phyloP scores from a whole-genome alignment of 176 grass and related monocot genomes.

The Tillandsia leiboldiana region DNA sequence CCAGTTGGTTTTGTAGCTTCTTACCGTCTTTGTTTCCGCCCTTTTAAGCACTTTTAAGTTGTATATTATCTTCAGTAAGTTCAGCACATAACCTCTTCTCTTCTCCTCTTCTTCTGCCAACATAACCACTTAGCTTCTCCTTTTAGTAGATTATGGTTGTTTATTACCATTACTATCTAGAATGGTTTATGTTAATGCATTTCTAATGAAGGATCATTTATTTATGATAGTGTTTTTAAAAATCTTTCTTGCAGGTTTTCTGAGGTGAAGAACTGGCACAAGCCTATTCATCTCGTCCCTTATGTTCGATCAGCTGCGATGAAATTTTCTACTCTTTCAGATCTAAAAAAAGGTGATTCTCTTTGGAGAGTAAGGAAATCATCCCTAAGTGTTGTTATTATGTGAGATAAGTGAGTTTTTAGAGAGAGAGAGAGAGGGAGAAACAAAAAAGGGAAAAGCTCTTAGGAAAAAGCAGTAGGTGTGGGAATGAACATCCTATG shows the following conservation, averaged over 20 bases:
- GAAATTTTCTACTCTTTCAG: background rate
- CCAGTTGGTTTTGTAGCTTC: too few relatives aligned
- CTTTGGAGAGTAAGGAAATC: constrained; percentile 35
- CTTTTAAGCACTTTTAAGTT: too few relatives aligned
- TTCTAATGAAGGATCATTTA: background rate
- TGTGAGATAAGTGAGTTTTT: too few relatives aligned
- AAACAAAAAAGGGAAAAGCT: constrained; percentile 2
- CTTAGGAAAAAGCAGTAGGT: constrained; percentile 17
- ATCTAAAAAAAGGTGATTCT: constrained; percentile 15
- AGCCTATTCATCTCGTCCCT: background rate
- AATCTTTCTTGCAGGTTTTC: background rate
- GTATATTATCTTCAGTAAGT: background rate
- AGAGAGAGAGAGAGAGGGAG: background rate
- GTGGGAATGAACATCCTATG: constrained; percentile 87
- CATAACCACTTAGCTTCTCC: too few relatives aligned
- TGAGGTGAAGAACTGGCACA: constrained; percentile 1
- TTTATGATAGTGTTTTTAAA: background rate
- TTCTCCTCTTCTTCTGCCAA: background rate
- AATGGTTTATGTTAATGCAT: background rate
- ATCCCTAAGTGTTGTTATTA: background rate
- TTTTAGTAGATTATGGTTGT: background rate
- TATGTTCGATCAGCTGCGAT: background rate
- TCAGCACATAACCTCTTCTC: background rate
- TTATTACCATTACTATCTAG: background rate
- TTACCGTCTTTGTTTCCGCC: too few relatives aligned